These are phyloP conservation scores for Turritis glabra DNA, from an alignment of 345 rosid species.

Conservation along the genomic window DNA sequence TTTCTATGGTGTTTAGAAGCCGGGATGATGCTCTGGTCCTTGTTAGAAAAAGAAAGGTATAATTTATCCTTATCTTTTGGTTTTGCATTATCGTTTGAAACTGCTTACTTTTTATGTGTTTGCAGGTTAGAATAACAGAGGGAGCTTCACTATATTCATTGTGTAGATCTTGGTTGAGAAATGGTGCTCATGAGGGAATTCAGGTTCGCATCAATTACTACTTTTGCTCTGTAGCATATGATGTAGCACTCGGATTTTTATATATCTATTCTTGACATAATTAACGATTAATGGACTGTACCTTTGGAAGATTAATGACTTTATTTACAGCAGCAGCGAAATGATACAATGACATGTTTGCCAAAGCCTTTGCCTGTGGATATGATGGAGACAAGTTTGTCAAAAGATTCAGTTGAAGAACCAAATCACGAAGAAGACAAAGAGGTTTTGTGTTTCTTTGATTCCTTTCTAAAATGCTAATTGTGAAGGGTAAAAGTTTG, in stretches of 20 bases:
- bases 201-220: slow-evolving; percentile 49
- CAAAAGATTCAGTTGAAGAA: slow-evolving; percentile 48
- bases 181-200: slow-evolving; percentile 69
- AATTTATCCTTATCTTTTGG: slow-evolving; percentile 6
- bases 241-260: not conserved
- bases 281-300: slow-evolving; percentile 5
- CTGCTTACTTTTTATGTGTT: slow-evolving; percentile 13
- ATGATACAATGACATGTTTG: slow-evolving; percentile 56
- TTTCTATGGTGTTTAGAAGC: slow-evolving; percentile 44
- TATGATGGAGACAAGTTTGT: slow-evolving; percentile 40
- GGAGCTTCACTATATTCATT: slow-evolving; percentile 80
- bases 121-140: slow-evolving; percentile 75
- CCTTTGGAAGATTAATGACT: not conserved
- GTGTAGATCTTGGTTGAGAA: slow-evolving; percentile 93
- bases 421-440: slow-evolving; percentile 44
- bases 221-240: not conserved
- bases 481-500: not conserved
- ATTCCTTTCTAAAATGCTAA: not conserved
- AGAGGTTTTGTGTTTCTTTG: slow-evolving; percentile 49
- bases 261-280: not conserved
- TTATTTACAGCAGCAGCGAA: slow-evolving; percentile 54
- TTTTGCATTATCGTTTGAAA: not conserved
- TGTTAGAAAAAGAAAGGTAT: slow-evolving; percentile 74
- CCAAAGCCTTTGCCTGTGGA: slow-evolving; percentile 76
- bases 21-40: slow-evolving; percentile 50